Evolutionary conservation across 495 filamentous ascomycete genomes (phyloP).

Genomic region (Viridothelium virens): DNA sequence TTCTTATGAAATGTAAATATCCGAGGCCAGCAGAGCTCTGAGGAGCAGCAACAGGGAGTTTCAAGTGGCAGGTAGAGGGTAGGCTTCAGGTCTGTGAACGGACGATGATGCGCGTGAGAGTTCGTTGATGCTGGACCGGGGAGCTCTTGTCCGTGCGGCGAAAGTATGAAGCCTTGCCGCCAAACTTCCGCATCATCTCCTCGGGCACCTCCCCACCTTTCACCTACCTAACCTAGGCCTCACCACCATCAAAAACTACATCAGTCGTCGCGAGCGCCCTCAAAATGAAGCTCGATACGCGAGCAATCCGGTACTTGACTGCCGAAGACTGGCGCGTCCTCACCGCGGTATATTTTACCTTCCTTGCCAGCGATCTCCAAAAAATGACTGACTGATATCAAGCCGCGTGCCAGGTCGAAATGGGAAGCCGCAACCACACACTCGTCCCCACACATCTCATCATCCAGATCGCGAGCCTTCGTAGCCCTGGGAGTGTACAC

Average conservation of each 20-base stretch:
- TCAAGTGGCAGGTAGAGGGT: slow-evolving; percentile 30
- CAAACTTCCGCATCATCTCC: slow-evolving; percentile 26
- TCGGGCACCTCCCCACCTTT: not conserved
- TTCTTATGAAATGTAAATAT: not conserved
- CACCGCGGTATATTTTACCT: slow-evolving; percentile 60
- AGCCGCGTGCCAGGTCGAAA: slow-evolving; percentile 60
- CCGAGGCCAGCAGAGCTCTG: no score
- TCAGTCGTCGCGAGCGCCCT: not conserved
- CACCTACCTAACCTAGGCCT: not conserved
- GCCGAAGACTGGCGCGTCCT: slow-evolving; percentile 92
- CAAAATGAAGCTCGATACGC: slow-evolving; percentile 87
- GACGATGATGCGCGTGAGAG: slow-evolving; percentile 16
- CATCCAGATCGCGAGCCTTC: slow-evolving; percentile 68
- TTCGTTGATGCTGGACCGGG: slow-evolving; percentile 9
- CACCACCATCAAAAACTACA: not conserved
- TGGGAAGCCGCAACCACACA: slow-evolving; percentile 92
- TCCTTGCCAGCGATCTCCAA: slow-evolving; percentile 22
- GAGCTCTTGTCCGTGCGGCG: slow-evolving; percentile 4
- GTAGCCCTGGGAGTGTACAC: slow-evolving; percentile 77
- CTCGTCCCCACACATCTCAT: slow-evolving; percentile 88
- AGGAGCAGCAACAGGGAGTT: not conserved
- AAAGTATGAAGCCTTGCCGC: slow-evolving; percentile 17
- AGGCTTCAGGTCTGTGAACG: slow-evolving; percentile 26
- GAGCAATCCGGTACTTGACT: slow-evolving; percentile 82
- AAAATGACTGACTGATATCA: slow-evolving; percentile 32